phyloP scores from a whole-genome alignment of 805 yeast species.

The Torulaspora indica region DNA sequence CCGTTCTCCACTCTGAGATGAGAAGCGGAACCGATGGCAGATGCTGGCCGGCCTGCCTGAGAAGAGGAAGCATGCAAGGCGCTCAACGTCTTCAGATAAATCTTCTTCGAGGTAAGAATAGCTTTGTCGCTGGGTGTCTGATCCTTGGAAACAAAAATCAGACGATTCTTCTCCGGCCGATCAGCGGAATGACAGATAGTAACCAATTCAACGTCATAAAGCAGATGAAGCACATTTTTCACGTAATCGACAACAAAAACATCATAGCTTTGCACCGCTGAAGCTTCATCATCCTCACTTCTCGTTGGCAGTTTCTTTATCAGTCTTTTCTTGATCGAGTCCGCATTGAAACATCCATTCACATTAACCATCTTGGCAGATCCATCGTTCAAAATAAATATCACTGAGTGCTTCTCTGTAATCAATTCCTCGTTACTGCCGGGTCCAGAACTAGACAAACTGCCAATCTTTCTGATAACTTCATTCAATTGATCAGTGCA shows the following conservation, averaged over 20 bases:
- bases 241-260: conserved; percentile 52
- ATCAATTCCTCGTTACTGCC: conserved; percentile 29
- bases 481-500: conserved; percentile 19
- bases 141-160: conserved; percentile 57
- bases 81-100: conserved; percentile 34
- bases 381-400: conserved; percentile 74
- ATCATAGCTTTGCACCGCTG: conserved; percentile 44
- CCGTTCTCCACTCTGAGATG: conserved; percentile 27
- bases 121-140: conserved; percentile 63
- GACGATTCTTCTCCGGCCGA: conserved; percentile 63
- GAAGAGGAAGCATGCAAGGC: conserved; percentile 18
- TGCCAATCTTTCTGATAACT: conserved; percentile 23
- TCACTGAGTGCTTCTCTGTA: conserved; percentile 45
- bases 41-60: conserved; percentile 1
- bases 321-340: conserved; percentile 65
- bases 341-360: conserved; percentile 75
- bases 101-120: conserved; percentile 49
- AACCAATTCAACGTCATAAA: conserved; percentile 76
- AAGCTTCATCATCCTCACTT: conserved; percentile 27
- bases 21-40: conserved; percentile 20
- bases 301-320: conserved; percentile 47
- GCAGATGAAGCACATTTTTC: conserved; percentile 40
- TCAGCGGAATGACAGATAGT: conserved; percentile 76
- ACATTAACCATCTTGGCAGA: conserved; percentile 62
- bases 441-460: conserved; percentile 19